A percentile compares a stretch with the other conserved stretches of the same genome.
phyloP scores from a whole-genome alignment of 805 yeast species.

The Crinitomyces ghanaensis region DNA sequence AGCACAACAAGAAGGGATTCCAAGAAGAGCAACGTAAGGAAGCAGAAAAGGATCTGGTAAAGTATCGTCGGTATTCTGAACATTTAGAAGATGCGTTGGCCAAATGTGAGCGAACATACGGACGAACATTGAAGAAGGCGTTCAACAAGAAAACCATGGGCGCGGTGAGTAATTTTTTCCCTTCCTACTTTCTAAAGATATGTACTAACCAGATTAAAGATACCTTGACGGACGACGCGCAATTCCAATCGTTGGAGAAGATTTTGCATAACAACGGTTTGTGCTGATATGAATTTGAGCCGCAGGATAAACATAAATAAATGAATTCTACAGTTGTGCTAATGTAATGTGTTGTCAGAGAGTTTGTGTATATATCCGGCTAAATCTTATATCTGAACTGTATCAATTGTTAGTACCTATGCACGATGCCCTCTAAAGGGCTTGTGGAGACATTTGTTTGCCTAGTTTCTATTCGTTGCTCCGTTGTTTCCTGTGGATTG shows the following conservation, averaged over 20 bases:
- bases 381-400: no score
- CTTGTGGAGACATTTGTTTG: no score
- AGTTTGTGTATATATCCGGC: no score
- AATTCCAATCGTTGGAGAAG: constrained; percentile 12
- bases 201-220: constrained; percentile 12
- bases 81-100: constrained; percentile 17
- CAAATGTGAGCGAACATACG: constrained; percentile 18
- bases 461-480: no score
- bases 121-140: constrained; percentile 20
- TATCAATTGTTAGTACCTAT: no score
- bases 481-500: no score
- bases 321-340: no score
- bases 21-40: constrained; percentile 14
- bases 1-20: constrained; percentile 14
- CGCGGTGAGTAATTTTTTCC: constrained; percentile 8
- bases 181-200: not conserved
- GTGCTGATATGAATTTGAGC: no score
- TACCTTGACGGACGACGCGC: constrained; percentile 11
- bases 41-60: constrained; percentile 13
- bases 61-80: constrained; percentile 13
- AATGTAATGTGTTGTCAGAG: no score
- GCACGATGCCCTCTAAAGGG: no score
- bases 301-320: no score
- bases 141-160: constrained; percentile 18
- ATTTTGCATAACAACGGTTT: constrained; percentile 14